phyloP scores from a whole-genome alignment of 805 yeast genomes.

The Lipomyces sp. region DNA sequence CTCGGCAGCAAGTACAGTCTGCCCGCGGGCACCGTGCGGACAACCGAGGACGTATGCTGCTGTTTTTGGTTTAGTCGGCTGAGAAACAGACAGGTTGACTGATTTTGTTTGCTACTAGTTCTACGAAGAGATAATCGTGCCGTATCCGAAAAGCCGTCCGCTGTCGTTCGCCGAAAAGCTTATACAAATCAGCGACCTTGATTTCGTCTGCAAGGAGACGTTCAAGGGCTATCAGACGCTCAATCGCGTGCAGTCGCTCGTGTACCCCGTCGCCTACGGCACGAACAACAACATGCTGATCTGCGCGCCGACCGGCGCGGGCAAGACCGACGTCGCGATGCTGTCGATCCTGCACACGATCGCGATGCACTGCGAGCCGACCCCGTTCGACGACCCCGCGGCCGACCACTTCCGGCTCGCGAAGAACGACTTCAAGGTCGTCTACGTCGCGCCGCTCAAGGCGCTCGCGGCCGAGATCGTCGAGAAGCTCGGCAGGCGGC shows the following conservation, averaged over 20 bases:
- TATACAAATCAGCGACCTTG: slow-evolving; percentile 61
- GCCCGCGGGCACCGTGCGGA: slow-evolving; percentile 71
- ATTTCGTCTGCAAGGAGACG: slow-evolving; percentile 76
- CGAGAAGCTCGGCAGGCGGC: slow-evolving; percentile 73
- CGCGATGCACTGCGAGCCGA: slow-evolving; percentile 50
- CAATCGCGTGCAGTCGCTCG: slow-evolving; percentile 86
- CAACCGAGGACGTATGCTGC: slow-evolving; percentile 25
- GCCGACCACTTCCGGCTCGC: slow-evolving; percentile 57
- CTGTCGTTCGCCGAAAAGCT: slow-evolving; percentile 45
- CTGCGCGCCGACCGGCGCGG: slow-evolving; percentile 98
- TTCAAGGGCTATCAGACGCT: slow-evolving; percentile 73
- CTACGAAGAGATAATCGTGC: slow-evolving; percentile 81
- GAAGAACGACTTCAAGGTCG: slow-evolving; percentile 81
- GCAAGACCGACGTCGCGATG: slow-evolving; percentile 92
- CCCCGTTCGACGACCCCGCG: slow-evolving; percentile 48
- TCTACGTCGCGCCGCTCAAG: slow-evolving; percentile 89
- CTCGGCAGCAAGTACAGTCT: slow-evolving; percentile 76
- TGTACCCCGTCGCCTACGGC: slow-evolving; percentile 86
- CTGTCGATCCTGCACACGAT: slow-evolving; percentile 76
- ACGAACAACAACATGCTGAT: slow-evolving; percentile 93
- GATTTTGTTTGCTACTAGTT: no score
- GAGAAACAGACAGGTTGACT: slow-evolving; percentile 50
- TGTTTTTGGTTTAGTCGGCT: neutral
- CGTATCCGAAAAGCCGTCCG: slow-evolving; percentile 57
- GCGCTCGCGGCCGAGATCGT: slow-evolving; percentile 97